Base-by-base conservation (phyloP, 2,329 filamentous ascomycete species). In the Xylaria sp. region DNA sequence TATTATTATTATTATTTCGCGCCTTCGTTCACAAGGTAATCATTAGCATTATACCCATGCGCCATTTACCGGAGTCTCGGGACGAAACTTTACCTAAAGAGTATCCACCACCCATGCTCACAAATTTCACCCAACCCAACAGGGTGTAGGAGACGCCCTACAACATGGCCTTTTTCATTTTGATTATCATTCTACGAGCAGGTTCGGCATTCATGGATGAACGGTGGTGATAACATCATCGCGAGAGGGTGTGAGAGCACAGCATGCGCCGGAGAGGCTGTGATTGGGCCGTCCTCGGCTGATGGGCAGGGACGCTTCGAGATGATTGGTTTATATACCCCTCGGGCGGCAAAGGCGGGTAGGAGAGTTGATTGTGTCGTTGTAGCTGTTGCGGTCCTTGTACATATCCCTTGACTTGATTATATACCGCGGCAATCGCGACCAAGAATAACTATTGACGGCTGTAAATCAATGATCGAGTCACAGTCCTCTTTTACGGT, bases 1-100 rank as follows among this genome's bases (percentile, higher is more conserved):
- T 55, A 56, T 37, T 48, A 9, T 6, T 28, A 28, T 28, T 28
- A 28, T 28, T 28, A 28, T 50, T 54, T 67, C 50, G 1, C 28
- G 57, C 48, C 44, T 65, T 59, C 44, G 6, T 50, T 52, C n/a
- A 46, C 9, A 50, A 50, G 65, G 61, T 39, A 10, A 34, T 54
- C 62, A 37, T 50, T 62, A 61, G 18, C 60, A 64, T 60, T 62
- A 64, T 65, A 68, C 64, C 65, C 64, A 44, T 44, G 8, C 50
- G 65, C 60, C 50, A 64, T 51, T 56, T 65, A 59, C 39, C 20
- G 55, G 65, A 69, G 55, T 46, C 50, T 59, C 37, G 46, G 57
- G 57, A 50, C 34, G 18, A 10, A 37, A 52, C 28, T 28, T 57
- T 63, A 63, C 28, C 37, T 18, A 55, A 20, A 37, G 52, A 46